Percentiles rank a stretch among this genome's conserved stretches.
Evolutionary conservation across 148 eudicot species (phyloP).

Genomic region (Cornus florida): DNA sequence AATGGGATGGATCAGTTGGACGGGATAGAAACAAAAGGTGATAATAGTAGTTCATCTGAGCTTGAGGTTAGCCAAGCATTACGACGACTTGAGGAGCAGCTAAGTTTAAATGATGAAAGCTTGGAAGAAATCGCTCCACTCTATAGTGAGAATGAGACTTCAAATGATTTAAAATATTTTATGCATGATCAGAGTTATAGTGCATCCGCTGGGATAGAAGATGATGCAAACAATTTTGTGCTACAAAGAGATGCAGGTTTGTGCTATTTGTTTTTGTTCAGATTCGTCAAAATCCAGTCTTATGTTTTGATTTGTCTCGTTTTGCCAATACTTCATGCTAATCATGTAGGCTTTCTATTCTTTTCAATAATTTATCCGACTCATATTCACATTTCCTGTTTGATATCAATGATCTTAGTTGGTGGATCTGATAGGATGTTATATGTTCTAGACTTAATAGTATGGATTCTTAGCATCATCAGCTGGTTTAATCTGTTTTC

Average conservation of each 20-base stretch:
- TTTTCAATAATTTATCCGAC: background rate
- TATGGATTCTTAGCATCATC: background rate
- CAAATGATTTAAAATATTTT: slow-evolving; percentile 28
- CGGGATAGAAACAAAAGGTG: slow-evolving; percentile 31
- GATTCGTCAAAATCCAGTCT: background rate
- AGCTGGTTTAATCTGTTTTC: background rate
- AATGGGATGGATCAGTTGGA: slow-evolving; percentile 31
- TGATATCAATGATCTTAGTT: background rate
- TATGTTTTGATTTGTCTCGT: background rate
- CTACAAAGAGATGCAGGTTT: slow-evolving; percentile 45
- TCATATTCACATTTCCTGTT: background rate
- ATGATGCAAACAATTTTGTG: slow-evolving; percentile 28
- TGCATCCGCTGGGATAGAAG: slow-evolving; percentile 30
- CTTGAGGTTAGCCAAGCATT: slow-evolving; percentile 64
- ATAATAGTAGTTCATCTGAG: slow-evolving; percentile 36
- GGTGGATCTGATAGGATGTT: background rate
- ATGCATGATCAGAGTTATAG: slow-evolving; percentile 23
- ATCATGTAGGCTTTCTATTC: background rate
- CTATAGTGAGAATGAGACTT: slow-evolving; percentile 39
- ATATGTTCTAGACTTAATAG: background rate
- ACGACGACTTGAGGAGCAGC: slow-evolving; percentile 67
- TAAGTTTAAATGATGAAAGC: slow-evolving; percentile 79
- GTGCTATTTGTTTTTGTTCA: background rate
- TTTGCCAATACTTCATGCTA: background rate
- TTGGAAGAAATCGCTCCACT: slow-evolving; percentile 41